phyloP scores from a whole-genome alignment of 1,139 yeast species.

The Blastobotrys indianensis region DNA sequence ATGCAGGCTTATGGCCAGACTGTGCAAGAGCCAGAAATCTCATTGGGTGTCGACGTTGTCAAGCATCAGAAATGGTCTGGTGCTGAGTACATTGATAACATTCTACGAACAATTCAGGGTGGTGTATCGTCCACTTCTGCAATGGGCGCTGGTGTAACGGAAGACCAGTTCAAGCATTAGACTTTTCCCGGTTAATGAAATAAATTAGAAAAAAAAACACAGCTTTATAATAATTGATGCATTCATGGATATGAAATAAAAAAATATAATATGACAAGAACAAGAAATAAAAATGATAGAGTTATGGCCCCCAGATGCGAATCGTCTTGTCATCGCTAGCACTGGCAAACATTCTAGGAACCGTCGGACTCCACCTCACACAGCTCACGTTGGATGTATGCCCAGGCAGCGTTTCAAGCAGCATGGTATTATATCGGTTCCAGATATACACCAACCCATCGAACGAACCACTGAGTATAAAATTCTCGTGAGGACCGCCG shows the following conservation, averaged over 20 bases:
- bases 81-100: conserved; percentile 91
- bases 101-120: conserved; percentile 86
- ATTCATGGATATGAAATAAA: not conserved
- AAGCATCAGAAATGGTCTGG: conserved; percentile 99
- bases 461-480: conserved; percentile 76
- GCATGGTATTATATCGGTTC: conserved; percentile 69
- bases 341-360: conserved; percentile 61
- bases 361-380: conserved; percentile 65
- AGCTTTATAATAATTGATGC: not conserved
- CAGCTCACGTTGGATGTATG: conserved; percentile 67
- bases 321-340: conserved; percentile 70
- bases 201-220: not conserved
- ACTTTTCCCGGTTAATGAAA: not conserved
- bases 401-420: conserved; percentile 57
- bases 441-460: conserved; percentile 76
- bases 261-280: not conserved
- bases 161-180: conserved; percentile 72
- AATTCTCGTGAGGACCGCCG: conserved; percentile 62
- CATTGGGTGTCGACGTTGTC: conserved; percentile 86
- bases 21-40: conserved; percentile 86
- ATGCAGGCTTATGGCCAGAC: conserved; percentile 92
- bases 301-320: conserved; percentile 20
- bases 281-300: not conserved
- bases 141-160: conserved; percentile 98
- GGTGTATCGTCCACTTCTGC: conserved; percentile 96